A percentile compares a stretch with the other conserved stretches of the same genome.
These are phyloP conservation scores for Alternaria hordeiaustralica DNA, from an alignment of 2,329 filamentous ascomycete species.

Conservation along the genomic window DNA sequence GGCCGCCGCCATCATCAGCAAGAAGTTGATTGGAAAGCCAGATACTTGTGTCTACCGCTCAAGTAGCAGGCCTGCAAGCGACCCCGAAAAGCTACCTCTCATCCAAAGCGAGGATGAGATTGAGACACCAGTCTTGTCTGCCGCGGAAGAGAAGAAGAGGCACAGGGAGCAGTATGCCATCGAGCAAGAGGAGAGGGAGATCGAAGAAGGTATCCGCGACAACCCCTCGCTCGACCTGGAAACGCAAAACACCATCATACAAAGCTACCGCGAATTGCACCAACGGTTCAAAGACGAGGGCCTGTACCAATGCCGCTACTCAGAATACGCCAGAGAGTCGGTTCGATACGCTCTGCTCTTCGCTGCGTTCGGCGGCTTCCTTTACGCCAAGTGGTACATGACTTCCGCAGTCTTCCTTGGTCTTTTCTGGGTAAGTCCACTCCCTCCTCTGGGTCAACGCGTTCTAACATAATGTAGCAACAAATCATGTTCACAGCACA, in stretches of 20 bases:
- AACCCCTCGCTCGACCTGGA: slow-evolving; percentile 61
- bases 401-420: slow-evolving; percentile 66
- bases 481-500: slow-evolving; percentile 74
- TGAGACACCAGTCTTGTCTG: slow-evolving; percentile 4
- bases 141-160: slow-evolving; percentile 22
- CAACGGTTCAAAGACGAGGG: slow-evolving; percentile 62
- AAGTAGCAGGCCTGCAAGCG: slow-evolving; percentile 14
- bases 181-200: slow-evolving; percentile 46
- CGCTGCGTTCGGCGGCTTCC: slow-evolving; percentile 52
- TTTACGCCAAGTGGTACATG: slow-evolving; percentile 62
- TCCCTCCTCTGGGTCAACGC: neutral
- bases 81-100: slow-evolving; percentile 34
- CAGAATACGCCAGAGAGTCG: slow-evolving; percentile 65
- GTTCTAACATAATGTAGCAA: slow-evolving; percentile 53
- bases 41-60: slow-evolving; percentile 32
- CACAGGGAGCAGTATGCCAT: slow-evolving; percentile 42
- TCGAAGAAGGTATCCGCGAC: slow-evolving; percentile 43
- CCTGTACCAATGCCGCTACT: slow-evolving; percentile 65
- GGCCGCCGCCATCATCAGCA: slow-evolving; percentile 35
- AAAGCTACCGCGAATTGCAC: slow-evolving; percentile 64
- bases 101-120: slow-evolving; percentile 11
- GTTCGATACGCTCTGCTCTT: slow-evolving; percentile 63
- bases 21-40: slow-evolving; percentile 29
- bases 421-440: slow-evolving; percentile 60
- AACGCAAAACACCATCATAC: slow-evolving; percentile 62